A percentile compares a stretch with the other conserved stretches of the same genome.
These are phyloP conservation scores for Dendrobium chrysotoxum DNA, from an alignment of 106 monocot species.

Conservation along the genomic window DNA sequence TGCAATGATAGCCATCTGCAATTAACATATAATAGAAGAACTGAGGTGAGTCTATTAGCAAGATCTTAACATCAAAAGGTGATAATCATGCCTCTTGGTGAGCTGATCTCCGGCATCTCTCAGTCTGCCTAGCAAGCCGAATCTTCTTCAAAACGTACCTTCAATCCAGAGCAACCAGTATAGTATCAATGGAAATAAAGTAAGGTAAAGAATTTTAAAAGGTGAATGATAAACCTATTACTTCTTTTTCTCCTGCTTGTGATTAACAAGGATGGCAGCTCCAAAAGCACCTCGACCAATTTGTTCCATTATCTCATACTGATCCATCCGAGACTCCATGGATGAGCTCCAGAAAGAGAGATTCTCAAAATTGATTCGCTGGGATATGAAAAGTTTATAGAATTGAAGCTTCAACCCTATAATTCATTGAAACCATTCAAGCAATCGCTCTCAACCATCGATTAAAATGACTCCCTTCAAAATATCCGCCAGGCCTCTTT, in stretches of 20 bases:
- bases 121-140: constrained; percentile 91
- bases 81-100: constrained; percentile 71
- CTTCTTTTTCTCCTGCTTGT: constrained; percentile 93
- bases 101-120: constrained; percentile 88
- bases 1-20: constrained; percentile 96
- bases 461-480: too few species aligned
- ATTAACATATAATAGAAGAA: not conserved
- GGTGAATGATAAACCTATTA: constrained; percentile 11
- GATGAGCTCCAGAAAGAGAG: constrained; percentile 8
- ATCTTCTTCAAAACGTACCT: constrained; percentile 99
- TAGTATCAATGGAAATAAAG: not conserved
- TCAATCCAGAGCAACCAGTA: constrained; percentile 2
- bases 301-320: constrained; percentile 99
- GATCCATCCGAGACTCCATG: constrained; percentile 95
- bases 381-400: not conserved
- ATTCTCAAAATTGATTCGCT: not conserved
- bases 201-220: not conserved
- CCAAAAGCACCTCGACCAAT: constrained; percentile 99
- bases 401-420: not conserved
- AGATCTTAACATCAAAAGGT: not conserved
- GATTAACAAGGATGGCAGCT: constrained; percentile 93
- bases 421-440: not conserved
- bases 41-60: not conserved
- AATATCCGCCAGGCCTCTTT: not conserved
- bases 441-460: not conserved